Percentiles rank a stretch among this genome's conserved stretches.
Conservation (phyloP, 495 filamentous ascomycete species). For the Xylaria cubensis region DNA sequence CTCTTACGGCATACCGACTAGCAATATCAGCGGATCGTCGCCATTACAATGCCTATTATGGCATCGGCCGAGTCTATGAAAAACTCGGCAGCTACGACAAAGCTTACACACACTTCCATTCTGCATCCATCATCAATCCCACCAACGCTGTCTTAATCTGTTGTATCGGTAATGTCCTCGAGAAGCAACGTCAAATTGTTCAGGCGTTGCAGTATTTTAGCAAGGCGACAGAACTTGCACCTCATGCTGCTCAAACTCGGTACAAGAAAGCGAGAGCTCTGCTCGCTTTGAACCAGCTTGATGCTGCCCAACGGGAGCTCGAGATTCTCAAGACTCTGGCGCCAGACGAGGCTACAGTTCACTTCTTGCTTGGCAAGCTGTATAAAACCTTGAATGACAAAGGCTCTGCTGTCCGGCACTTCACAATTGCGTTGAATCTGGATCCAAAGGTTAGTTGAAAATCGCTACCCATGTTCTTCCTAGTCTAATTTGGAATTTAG, state of each 20-base stretch:
- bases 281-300: conserved; percentile 73
- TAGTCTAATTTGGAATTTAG: conserved; percentile 55
- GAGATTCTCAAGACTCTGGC: conserved; percentile 85
- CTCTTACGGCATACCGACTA: conserved; percentile 79
- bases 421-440: conserved; percentile 91
- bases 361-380: conserved; percentile 86
- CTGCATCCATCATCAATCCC: conserved; percentile 85
- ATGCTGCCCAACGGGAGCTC: conserved; percentile 77
- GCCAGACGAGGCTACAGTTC: conserved; percentile 94
- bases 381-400: conserved; percentile 84
- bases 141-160: conserved; percentile 88
- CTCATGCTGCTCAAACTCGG: conserved; percentile 77
- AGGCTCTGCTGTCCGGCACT: conserved; percentile 83
- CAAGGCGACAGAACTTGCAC: conserved; percentile 80
- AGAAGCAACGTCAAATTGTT: conserved; percentile 80
- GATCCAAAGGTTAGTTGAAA: conserved; percentile 80
- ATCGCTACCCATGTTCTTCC: neutral
- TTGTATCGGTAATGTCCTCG: conserved; percentile 87
- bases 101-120: conserved; percentile 88
- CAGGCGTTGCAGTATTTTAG: conserved; percentile 81
- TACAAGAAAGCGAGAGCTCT: conserved; percentile 92
- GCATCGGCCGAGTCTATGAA: conserved; percentile 89
- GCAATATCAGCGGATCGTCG: conserved; percentile 84
- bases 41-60: conserved; percentile 98
- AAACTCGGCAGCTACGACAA: conserved; percentile 92